phyloP scores from a whole-genome alignment of 495 filamentous ascomycete genomes.

The Annulohypoxylon moriforme region DNA sequence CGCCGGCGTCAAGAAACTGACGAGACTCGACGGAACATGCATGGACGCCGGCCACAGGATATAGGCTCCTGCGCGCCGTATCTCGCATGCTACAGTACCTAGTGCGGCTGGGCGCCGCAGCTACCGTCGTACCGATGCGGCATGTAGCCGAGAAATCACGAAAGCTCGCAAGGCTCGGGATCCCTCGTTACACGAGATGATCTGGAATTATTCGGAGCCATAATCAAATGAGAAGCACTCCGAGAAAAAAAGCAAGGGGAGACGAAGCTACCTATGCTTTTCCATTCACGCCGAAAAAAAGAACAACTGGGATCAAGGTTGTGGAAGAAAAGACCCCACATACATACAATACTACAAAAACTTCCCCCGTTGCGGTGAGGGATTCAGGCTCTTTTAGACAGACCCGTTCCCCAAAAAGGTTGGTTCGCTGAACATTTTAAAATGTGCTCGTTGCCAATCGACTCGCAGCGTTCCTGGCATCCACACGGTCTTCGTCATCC shows the following conservation, averaged over 20 bases:
- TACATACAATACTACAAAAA: conserved; percentile 38
- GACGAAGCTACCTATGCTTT: conserved; percentile 20
- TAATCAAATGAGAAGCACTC: not conserved
- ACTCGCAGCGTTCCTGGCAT: conserved; percentile 94
- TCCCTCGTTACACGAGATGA: not conserved
- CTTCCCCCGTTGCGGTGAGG: conserved; percentile 18
- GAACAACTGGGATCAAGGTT: conserved; percentile 22
- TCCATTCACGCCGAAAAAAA: conserved; percentile 29
- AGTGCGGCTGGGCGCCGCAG: conserved; percentile 36
- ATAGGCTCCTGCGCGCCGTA: conserved; percentile 32
- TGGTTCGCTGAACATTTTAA: conserved; percentile 52
- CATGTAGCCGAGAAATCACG: conserved; percentile 31
- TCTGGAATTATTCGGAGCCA: conserved; percentile 17
- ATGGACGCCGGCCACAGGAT: conserved; percentile 22
- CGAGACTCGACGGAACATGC: conserved; percentile 14
- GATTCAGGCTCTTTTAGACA: conserved; percentile 37
- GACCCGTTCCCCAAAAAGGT: conserved; percentile 16
- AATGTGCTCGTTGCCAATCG: conserved; percentile 94
- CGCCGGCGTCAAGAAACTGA: conserved; percentile 21
- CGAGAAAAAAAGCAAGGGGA: not conserved
- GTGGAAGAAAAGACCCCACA: conserved; percentile 2
- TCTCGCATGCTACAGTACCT: conserved; percentile 27
- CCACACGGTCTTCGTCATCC: conserved; percentile 92
- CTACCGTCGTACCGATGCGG: conserved; percentile 35
- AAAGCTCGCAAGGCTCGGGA: conserved; percentile 27